Conservation (phyloP, 2,329 filamentous ascomycete species). For the Thielaviopsis punctulata region DNA sequence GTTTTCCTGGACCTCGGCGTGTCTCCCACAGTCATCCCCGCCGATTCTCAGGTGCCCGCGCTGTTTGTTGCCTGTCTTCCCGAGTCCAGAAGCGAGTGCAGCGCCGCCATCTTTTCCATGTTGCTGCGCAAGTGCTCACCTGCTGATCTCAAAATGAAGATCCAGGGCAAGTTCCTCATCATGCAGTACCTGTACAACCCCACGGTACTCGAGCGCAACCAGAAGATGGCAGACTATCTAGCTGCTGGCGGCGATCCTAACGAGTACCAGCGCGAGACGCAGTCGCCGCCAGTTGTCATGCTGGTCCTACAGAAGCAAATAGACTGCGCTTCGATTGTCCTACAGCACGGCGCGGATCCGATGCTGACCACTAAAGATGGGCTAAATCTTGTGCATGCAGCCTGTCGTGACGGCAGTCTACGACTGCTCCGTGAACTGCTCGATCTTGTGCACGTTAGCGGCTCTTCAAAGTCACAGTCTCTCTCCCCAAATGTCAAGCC, state of each 20-base stretch:
- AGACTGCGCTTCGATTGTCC: constrained; percentile 8
- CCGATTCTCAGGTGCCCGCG: neutral
- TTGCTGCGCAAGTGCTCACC: neutral
- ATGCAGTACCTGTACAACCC: constrained; percentile 6
- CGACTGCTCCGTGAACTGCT: neutral
- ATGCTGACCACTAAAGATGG: constrained; percentile 6
- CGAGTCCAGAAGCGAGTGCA: neutral
- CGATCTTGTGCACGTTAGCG: too few relatives aligned
- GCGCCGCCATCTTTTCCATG: neutral
- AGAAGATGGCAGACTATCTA: constrained; percentile 1
- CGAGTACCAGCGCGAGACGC: neutral
- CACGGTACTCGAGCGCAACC: neutral
- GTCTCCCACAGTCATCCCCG: neutral
- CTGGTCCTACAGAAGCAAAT: constrained; percentile 10
- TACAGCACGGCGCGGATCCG: constrained; percentile 10
- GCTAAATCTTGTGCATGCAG: constrained; percentile 8
- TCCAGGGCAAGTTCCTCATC: neutral
- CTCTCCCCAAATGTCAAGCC: constrained; percentile 1
- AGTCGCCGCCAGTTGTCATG: constrained; percentile 11
- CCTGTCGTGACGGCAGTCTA: constrained; percentile 4
- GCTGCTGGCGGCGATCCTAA: constrained; percentile 2
- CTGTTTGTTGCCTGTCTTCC: neutral
- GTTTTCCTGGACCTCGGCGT: neutral
- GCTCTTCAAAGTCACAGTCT: neutral
- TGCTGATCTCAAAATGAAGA: neutral